Percentiles rank a stretch among this genome's conserved stretches.
Conservation (phyloP, 148 eudicot species). For the Oxyria digyna region DNA sequence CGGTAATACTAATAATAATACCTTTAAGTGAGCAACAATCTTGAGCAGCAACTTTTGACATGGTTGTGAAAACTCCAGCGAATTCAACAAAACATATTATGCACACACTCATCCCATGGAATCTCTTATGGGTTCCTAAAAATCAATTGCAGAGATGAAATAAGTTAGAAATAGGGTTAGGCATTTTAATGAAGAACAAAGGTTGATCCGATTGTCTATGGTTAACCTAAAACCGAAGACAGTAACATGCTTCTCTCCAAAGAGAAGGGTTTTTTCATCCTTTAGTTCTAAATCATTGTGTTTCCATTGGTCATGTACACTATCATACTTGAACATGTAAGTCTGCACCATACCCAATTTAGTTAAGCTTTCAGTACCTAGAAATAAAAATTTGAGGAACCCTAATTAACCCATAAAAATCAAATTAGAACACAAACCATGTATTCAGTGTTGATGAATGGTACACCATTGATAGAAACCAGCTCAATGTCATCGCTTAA, state of each 20-base stretch:
- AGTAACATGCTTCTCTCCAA: slow-evolving; percentile 28
- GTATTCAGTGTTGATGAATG: slow-evolving; percentile 29
- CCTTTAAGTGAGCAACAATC: slow-evolving; percentile 60
- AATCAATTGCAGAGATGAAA: too few relatives aligned
- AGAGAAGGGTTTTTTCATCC: slow-evolving; percentile 35
- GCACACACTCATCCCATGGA: slow-evolving; percentile 52
- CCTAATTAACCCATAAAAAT: too few relatives aligned
- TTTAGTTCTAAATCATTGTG: slow-evolving; percentile 26
- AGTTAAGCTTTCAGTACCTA: background rate
- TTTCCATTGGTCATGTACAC: slow-evolving; percentile 44
- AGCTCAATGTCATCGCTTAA: slow-evolving; percentile 63
- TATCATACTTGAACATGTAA: slow-evolving; percentile 46
- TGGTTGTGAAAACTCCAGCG: slow-evolving; percentile 50
- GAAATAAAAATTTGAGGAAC: too few relatives aligned
- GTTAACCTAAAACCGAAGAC: slow-evolving; percentile 31
- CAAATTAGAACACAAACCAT: too few relatives aligned
- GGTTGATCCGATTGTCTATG: too few relatives aligned
- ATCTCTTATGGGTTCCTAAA: slow-evolving; percentile 66
- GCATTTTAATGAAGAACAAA: too few relatives aligned
- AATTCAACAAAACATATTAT: slow-evolving; percentile 49
- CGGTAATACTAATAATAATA: slow-evolving; percentile 8
- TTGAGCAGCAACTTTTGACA: slow-evolving; percentile 50
- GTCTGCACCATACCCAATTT: slow-evolving; percentile 23
- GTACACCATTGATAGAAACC: slow-evolving; percentile 72
- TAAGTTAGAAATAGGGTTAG: too few relatives aligned